Evolutionary conservation across 768 basidiomycete species (phyloP), one percentile per base, ranked within the genome.

Genomic region (Hemileccinum impolitum): DNA sequence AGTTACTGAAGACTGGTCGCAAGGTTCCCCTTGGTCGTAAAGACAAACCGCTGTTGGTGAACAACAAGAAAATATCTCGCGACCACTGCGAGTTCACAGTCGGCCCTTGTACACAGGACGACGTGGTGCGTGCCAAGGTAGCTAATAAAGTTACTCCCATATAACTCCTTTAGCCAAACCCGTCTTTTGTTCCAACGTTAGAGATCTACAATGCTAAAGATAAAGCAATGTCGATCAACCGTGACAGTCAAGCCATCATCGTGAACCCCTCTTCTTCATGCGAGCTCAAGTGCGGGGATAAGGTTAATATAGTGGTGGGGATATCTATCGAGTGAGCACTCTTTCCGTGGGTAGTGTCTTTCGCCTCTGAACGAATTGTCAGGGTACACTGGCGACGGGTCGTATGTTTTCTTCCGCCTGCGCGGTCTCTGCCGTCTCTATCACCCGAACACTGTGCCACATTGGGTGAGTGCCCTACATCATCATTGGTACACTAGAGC

Each of bases 1-100:
- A 87, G 60, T 64, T 88, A 18, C 70, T 90, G 38, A 87, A 84
- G 62, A 72, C 84, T 2, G 77, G 77, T 14, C 73, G 65, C 32
- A 70, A 70, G 12, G 82, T 87, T 48, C 32, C 57, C 0, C 55
- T 90, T 1, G 85, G 86, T 14, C 73, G 88, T 36, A 84, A 79
- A 64, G 78, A 74, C 1, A 65, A 67, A 37, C 70, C 71, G 0
- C 67, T 90, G 2, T 25, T 73, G 4, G 67, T 90, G 39, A 76
- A 76, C 50, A 75, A 73, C 68, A 82, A 81, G 59, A 84, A 80
- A 60, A 73, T 91, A 39, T 90, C 87, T 0, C 72, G 75, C 25
- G 69, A 78, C 18, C 82, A 87, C 53, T 81, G 79, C 41, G 65
- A 73, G 41, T 77, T 90, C 47, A 66, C 69, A 6, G 81, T 90